Evolutionary conservation across 257 asterid species (phyloP).

Genomic region (Jacaranda mimosifolia): DNA sequence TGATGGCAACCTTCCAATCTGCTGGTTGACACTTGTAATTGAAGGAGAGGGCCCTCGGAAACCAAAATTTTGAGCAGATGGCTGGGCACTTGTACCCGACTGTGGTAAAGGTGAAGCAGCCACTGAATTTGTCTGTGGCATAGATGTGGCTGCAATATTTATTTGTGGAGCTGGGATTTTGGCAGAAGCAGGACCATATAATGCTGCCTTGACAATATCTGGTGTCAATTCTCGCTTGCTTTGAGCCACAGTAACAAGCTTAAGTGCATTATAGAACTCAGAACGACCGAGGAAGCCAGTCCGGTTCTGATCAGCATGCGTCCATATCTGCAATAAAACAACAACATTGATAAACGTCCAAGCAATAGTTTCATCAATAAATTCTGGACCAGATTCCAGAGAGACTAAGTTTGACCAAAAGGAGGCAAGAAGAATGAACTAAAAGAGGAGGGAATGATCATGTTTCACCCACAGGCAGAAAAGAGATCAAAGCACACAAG

Average conservation of each 20-base stretch:
- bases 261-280: conserved; percentile 93
- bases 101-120: conserved; percentile 60
- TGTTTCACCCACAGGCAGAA: conserved; percentile 14
- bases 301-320: conserved; percentile 77
- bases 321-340: conserved; percentile 83
- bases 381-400: conserved; percentile 18
- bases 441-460: background rate
- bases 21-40: conserved; percentile 53
- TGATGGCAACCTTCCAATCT: conserved; percentile 56
- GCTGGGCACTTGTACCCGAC: conserved; percentile 44
- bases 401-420: background rate
- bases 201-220: conserved; percentile 92
- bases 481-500: conserved; percentile 7
- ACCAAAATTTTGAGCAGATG: conserved; percentile 61
- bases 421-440: background rate
- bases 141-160: conserved; percentile 60
- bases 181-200: conserved; percentile 86
- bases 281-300: conserved; percentile 80
- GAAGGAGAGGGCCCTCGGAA: conserved; percentile 58
- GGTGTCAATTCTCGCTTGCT: conserved; percentile 92
- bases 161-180: conserved; percentile 94
- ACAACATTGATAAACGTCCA: conserved; percentile 9
- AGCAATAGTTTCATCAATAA: conserved; percentile 1
- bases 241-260: conserved; percentile 97
- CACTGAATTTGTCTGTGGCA: conserved; percentile 59